phyloP scores from a whole-genome alignment of 441 rosid genomes.

The Corymbia citriodora region DNA sequence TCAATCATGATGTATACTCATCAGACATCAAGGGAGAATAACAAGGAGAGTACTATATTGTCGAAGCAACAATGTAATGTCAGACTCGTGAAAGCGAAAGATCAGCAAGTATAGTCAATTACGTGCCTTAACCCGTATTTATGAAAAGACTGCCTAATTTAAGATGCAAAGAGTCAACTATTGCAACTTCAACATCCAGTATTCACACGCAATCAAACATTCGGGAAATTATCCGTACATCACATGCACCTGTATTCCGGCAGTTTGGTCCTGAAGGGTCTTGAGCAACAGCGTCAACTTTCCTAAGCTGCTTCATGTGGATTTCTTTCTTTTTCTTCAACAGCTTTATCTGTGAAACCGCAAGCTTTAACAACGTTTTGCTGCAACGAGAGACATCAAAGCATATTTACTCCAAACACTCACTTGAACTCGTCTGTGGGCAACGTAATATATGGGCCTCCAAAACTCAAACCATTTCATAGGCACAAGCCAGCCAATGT shows the following conservation, averaged over 20 bases:
- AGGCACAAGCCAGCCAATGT: no score
- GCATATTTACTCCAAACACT: background rate
- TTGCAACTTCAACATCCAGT: background rate
- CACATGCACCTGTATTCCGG: background rate
- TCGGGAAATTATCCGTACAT: background rate
- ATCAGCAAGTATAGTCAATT: background rate
- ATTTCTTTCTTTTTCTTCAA: background rate
- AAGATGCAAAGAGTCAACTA: background rate
- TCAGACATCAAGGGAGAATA: background rate
- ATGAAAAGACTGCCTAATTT: background rate
- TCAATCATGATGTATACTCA: background rate
- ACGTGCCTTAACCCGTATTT: background rate
- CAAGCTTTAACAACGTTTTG: background rate
- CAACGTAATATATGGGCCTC: no score
- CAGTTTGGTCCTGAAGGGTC: background rate
- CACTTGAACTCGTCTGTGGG: background rate
- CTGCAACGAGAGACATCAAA: background rate
- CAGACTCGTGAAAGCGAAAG: background rate
- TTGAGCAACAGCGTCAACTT: background rate
- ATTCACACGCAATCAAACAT: background rate
- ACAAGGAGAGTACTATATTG: background rate
- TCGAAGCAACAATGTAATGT: background rate
- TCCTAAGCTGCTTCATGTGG: background rate
- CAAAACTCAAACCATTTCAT: no score
- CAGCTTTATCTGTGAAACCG: background rate